Percentiles rank a stretch among this genome's conserved stretches.
phyloP scores from a whole-genome alignment of 257 asterid genomes.

The Salvia miltiorrhiza region DNA sequence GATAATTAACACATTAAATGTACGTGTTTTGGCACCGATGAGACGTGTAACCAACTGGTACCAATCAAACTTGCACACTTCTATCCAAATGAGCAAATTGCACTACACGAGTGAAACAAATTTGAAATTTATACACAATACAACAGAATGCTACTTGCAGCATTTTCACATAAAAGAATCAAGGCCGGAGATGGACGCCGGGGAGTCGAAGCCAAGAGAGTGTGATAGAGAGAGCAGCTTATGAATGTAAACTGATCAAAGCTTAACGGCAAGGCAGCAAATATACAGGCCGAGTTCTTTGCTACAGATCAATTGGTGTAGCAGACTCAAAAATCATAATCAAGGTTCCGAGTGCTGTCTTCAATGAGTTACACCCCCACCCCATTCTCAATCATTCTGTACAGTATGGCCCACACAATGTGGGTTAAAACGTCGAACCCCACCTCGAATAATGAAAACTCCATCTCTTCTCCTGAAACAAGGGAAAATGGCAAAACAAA shows the following conservation, averaged over 20 bases:
- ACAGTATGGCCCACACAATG: conserved; percentile 39
- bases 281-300: conserved; percentile 33
- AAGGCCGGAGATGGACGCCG: conserved; percentile 25
- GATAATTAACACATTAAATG: conserved; percentile 10
- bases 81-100: conserved; percentile 21
- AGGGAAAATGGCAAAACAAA: conserved; percentile 23
- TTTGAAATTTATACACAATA: conserved; percentile 43
- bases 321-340: conserved; percentile 30
- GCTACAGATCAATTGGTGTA: conserved; percentile 25
- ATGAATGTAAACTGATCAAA: conserved; percentile 6
- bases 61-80: conserved; percentile 28
- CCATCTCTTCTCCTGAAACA: conserved; percentile 22
- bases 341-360: conserved; percentile 22
- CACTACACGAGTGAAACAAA: conserved; percentile 21
- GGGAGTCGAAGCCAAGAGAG: conserved; percentile 24
- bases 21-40: not conserved
- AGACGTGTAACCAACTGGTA: conserved; percentile 15
- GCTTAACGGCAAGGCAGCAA: conserved; percentile 15
- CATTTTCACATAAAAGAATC: conserved; percentile 33
- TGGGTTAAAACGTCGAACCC: conserved; percentile 21
- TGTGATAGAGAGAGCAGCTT: conserved; percentile 10
- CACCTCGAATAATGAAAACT: conserved; percentile 12
- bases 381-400: conserved; percentile 38
- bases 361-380: conserved; percentile 28
- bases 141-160: conserved; percentile 40